Percentiles rank a stretch among this genome's conserved stretches.
phyloP scores from a whole-genome alignment of 495 filamentous ascomycete genomes.

The Penicillium flavigenum region DNA sequence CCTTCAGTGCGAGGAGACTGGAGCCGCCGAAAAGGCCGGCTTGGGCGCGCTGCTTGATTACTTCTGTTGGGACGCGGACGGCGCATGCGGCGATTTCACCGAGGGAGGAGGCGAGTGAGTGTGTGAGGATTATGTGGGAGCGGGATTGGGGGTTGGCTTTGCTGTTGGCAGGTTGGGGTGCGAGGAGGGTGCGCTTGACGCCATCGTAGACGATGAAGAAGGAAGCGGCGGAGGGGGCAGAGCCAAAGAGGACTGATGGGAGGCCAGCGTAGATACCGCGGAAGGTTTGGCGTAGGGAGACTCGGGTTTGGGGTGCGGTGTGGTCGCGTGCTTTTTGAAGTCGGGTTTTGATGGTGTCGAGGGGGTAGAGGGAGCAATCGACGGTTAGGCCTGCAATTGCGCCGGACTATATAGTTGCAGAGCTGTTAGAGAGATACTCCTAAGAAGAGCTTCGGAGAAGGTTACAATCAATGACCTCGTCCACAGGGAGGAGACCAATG shows the following conservation, averaged over 20 bases:
- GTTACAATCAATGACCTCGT: constrained; percentile 45
- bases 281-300: constrained; percentile 53
- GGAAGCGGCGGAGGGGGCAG: constrained; percentile 92
- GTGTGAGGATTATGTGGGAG: constrained; percentile 49
- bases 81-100: constrained; percentile 93
- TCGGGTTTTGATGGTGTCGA: constrained; percentile 90
- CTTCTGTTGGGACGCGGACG: constrained; percentile 91
- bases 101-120: constrained; percentile 83
- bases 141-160: constrained; percentile 28
- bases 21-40: constrained; percentile 65
- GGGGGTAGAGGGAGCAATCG: constrained; percentile 85
- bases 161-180: constrained; percentile 9
- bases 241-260: constrained; percentile 68
- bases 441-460: neutral
- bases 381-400: constrained; percentile 84
- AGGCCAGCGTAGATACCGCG: constrained; percentile 71
- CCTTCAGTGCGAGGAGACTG: constrained; percentile 55
- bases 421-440: constrained; percentile 5
- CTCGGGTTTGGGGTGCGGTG: constrained; percentile 53
- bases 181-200: constrained; percentile 61
- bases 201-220: constrained; percentile 98
- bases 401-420: constrained; percentile 59
- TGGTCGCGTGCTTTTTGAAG: constrained; percentile 82
- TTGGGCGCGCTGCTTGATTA: constrained; percentile 94
- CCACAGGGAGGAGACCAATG: constrained; percentile 46